Evolutionary conservation across 2,329 filamentous ascomycete genomes (phyloP), one percentile per base, ranked within the genome.

Genomic region (Trichoderma brevicompactum): DNA sequence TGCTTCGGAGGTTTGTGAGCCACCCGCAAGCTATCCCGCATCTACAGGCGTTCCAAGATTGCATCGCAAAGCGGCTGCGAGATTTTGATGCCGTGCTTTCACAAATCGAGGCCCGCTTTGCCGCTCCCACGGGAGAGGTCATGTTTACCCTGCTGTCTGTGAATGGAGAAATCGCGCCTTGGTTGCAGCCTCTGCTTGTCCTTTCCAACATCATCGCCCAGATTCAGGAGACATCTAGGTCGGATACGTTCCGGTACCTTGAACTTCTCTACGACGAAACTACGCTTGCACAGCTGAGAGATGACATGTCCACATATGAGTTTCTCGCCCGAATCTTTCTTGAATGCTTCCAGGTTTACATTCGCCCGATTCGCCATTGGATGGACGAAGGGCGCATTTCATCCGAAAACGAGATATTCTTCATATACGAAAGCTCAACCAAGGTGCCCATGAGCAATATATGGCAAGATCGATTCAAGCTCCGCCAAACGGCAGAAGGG

Each of bases 321-420:
- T 87, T 85, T 44, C 80, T 95, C 5, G 87, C 87, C 1, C 79
- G 80, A 0, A 81, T 95, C 3, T 95, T 97, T 73, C 88, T 95
- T 64, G 85, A 90, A 52, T 96, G 92, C 73, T 90, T 97, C 66
- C 86, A 88, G 65, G 87, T 92, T 1, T 98, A 97, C 74, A 82
- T 96, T 43, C 87, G 87, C 44, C 92, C 93, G 0, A 89, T 97
- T 50, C 85, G 89, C 41, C 79, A 83, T 15, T 98, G 94, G 94
- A 94, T 97, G 88, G 88, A 92, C 71, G 84, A 87, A 43, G 94
- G 94, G 0, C 85, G 88, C 62, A 78, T 97, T 3, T 80, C 85
- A 2, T 78, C 84, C 0, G 82, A 83, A 1, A 88, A 93, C 69
- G 86, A 87, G 67, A 83, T 87, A 0, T 95, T 96, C 73, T 97